Evolutionary conservation across 768 basidiomycete genomes (phyloP).

Genomic region (Phylloporus rhodoxanthus): DNA sequence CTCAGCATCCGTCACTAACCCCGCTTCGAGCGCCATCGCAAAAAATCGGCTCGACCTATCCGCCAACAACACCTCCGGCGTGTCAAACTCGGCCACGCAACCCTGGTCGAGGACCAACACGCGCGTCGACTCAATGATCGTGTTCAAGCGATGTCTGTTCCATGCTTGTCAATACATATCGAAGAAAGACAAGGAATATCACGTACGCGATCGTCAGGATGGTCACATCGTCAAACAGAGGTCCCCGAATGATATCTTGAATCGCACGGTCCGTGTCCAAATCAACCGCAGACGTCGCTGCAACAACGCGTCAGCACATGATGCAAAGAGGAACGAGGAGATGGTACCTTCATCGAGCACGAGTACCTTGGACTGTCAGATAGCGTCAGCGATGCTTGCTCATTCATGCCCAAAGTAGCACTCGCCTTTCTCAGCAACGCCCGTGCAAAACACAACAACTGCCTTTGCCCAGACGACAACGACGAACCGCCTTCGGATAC

Average conservation of each 20-base stretch:
- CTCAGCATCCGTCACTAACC: too few relatives aligned
- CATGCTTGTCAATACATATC: background rate
- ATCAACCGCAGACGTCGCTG: conserved; percentile 88
- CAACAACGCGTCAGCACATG: background rate
- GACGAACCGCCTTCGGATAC: conserved; percentile 78
- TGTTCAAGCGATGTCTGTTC: conserved; percentile 72
- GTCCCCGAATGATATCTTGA: conserved; percentile 80
- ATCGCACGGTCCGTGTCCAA: conserved; percentile 85
- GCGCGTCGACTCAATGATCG: conserved; percentile 75
- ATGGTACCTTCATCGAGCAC: conserved; percentile 80
- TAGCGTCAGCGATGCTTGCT: background rate
- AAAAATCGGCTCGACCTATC: conserved; percentile 54
- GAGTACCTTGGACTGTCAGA: conserved; percentile 70
- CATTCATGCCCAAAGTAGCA: background rate
- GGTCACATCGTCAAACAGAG: conserved; percentile 70
- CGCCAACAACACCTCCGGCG: conserved; percentile 58
- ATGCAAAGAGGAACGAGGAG: background rate
- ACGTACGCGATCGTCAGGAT: conserved; percentile 83
- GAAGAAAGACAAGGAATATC: background rate
- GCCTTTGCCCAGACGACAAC: conserved; percentile 78
- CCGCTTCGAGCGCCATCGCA: conserved; percentile 61
- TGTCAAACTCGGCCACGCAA: conserved; percentile 77
- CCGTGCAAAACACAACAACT: conserved; percentile 83
- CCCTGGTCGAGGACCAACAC: conserved; percentile 81
- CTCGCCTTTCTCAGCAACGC: conserved; percentile 70